Percentiles rank a stretch among this genome's conserved stretches.
These are phyloP conservation scores for Colletotrichum tofieldiae DNA, from an alignment of 2,329 filamentous ascomycete species.

Conservation along the genomic window DNA sequence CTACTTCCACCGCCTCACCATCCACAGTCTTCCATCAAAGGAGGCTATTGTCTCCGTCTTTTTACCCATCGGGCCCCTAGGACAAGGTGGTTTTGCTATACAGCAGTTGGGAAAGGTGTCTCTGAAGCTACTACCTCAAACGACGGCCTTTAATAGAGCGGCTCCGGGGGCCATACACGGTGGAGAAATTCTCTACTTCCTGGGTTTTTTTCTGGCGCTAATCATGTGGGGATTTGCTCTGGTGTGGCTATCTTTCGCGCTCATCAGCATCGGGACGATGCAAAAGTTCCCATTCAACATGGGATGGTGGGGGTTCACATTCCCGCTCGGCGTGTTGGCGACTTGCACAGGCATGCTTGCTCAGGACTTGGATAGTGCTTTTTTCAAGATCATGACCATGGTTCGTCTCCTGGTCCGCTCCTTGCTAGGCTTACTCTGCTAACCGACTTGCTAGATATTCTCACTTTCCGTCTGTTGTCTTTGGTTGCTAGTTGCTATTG, in stretches of 20 bases:
- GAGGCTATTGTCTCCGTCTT: slow-evolving; percentile 80
- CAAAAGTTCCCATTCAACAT: slow-evolving; percentile 62
- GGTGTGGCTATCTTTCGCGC: slow-evolving; percentile 60
- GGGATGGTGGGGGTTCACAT: slow-evolving; percentile 66
- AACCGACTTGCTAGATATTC: slow-evolving; percentile 52
- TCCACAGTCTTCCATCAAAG: slow-evolving; percentile 76
- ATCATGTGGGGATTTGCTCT: slow-evolving; percentile 63
- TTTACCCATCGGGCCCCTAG: slow-evolving; percentile 76
- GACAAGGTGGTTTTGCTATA: slow-evolving; percentile 75
- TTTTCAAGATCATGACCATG: slow-evolving; percentile 60
- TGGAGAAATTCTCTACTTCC: slow-evolving; percentile 70
- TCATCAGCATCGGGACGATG: slow-evolving; percentile 57
- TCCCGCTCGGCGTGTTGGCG: slow-evolving; percentile 62
- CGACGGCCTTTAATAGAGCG: slow-evolving; percentile 62
- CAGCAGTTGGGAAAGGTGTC: slow-evolving; percentile 67
- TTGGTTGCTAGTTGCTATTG: slow-evolving; percentile 59
- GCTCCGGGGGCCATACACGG: slow-evolving; percentile 54
- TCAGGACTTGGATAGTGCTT: slow-evolving; percentile 58
- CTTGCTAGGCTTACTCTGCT: background rate
- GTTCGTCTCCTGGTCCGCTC: slow-evolving; percentile 43
- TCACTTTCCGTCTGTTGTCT: slow-evolving; percentile 59
- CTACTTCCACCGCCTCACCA: slow-evolving; percentile 78
- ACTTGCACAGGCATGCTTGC: slow-evolving; percentile 59
- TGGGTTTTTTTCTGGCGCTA: slow-evolving; percentile 65
- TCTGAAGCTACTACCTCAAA: slow-evolving; percentile 56